These are phyloP conservation scores for Exsudoporus frostii DNA, from an alignment of 768 basidiomycete species.

Conservation along the genomic window DNA sequence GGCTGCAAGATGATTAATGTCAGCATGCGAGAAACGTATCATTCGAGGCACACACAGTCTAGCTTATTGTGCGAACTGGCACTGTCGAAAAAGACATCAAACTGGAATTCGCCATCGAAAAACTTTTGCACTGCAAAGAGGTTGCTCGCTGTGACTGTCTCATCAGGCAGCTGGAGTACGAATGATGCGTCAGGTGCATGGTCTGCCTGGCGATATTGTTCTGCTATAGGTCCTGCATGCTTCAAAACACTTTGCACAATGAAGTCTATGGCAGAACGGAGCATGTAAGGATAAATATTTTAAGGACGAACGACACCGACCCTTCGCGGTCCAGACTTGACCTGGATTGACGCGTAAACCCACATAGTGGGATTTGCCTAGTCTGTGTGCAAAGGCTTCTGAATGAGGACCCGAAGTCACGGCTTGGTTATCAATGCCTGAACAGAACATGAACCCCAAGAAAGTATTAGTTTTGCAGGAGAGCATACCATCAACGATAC, in stretches of 20 bases:
- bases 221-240: constrained; percentile 51
- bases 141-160: constrained; percentile 68
- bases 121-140: constrained; percentile 85
- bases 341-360: constrained; percentile 62
- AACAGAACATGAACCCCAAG: constrained; percentile 6
- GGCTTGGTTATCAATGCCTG: constrained; percentile 58
- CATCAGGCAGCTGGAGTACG: constrained; percentile 72
- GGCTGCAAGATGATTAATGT: constrained; percentile 39
- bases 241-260: constrained; percentile 60
- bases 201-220: constrained; percentile 47
- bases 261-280: constrained; percentile 42
- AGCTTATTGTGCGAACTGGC: constrained; percentile 62
- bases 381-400: constrained; percentile 52
- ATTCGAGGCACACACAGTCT: constrained; percentile 46
- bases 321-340: constrained; percentile 82
- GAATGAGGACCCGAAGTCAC: constrained; percentile 55
- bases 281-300: not conserved
- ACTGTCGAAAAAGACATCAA: constrained; percentile 88
- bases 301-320: constrained; percentile 34
- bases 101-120: constrained; percentile 81
- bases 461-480: not conserved
- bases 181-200: constrained; percentile 76
- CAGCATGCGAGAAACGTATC: not conserved
- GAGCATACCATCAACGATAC: constrained; percentile 68
- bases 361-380: constrained; percentile 69